Percentiles rank a stretch among this genome's conserved stretches.
phyloP scores from a whole-genome alignment of 768 basidiomycete species.

The Pisolithus marmoratus region DNA sequence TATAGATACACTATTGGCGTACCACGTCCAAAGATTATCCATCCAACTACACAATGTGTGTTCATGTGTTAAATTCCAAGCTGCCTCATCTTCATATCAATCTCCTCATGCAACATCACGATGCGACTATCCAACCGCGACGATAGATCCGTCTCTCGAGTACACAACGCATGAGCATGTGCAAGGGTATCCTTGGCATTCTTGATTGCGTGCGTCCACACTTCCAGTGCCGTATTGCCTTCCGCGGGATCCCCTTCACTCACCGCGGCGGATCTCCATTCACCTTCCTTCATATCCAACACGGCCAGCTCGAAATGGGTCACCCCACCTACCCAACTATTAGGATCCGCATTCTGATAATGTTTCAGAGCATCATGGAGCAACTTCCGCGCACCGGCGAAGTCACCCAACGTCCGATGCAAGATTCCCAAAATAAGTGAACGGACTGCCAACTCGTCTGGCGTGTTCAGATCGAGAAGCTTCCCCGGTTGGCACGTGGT shows the following conservation, averaged over 20 bases:
- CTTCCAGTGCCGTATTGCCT: conserved; percentile 5
- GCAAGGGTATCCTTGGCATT: conserved; percentile 47
- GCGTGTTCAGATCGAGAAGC: conserved; percentile 49
- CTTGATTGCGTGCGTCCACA: conserved; percentile 47
- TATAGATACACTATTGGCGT: neutral
- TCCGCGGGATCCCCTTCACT: too few relatives aligned
- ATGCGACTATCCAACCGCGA: conserved; percentile 67
- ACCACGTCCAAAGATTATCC: too few relatives aligned
- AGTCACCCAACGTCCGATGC: conserved; percentile 52
- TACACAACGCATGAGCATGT: conserved; percentile 39
- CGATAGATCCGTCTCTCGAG: conserved; percentile 55
- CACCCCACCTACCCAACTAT: conserved; percentile 64
- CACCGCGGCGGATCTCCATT: too few relatives aligned
- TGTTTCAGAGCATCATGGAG: conserved; percentile 46
- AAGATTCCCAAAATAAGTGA: conserved; percentile 63
- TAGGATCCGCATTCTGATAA: conserved; percentile 38
- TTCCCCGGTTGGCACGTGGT: too few relatives aligned
- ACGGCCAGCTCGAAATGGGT: conserved; percentile 68
- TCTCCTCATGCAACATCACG: conserved; percentile 66
- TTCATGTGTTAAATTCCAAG: too few relatives aligned
- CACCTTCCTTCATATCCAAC: conserved; percentile 45
- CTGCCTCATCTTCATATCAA: conserved; percentile 49
- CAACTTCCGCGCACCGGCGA: conserved; percentile 38
- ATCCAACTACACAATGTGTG: too few relatives aligned
- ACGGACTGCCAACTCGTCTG: conserved; percentile 67